phyloP scores from a whole-genome alignment of 2,329 filamentous ascomycete genomes.

The Teratosphaeria gauchensis region DNA sequence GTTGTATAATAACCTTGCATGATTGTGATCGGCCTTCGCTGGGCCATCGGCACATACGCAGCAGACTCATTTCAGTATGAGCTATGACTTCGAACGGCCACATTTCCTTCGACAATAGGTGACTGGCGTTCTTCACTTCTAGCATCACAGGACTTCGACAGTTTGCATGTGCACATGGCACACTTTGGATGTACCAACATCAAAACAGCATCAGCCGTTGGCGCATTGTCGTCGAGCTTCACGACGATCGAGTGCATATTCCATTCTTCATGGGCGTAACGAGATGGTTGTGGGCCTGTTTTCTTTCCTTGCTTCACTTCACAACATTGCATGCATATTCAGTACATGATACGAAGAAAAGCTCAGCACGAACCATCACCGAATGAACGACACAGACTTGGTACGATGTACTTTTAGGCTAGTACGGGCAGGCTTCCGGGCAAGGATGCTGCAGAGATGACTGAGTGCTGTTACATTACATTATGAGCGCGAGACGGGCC shows the following conservation, averaged over 20 bases:
- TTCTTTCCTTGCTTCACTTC: not conserved
- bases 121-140: slow-evolving; percentile 4
- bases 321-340: not conserved
- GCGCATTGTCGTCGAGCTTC: not conserved
- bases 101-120: slow-evolving; percentile 2
- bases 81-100: slow-evolving; percentile 8
- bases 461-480: not conserved
- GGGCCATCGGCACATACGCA: not conserved
- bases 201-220: slow-evolving; percentile 1
- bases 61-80: slow-evolving; percentile 7
- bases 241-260: not conserved
- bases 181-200: slow-evolving; percentile 2
- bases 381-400: not conserved
- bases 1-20: slow-evolving; percentile 8
- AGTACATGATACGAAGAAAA: not conserved
- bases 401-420: slow-evolving; percentile 1
- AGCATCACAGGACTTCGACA: not conserved
- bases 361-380: not conserved
- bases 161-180: slow-evolving; percentile 3
- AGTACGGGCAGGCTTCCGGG: not conserved
- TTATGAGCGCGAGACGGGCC: not conserved
- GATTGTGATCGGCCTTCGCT: not conserved
- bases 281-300: not conserved
- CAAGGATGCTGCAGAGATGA: not conserved
- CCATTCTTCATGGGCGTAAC: not conserved